Percentiles rank a stretch among this genome's conserved stretches.
Conservation (phyloP, 768 basidiomycete species). For the Boletus barrowsii region DNA sequence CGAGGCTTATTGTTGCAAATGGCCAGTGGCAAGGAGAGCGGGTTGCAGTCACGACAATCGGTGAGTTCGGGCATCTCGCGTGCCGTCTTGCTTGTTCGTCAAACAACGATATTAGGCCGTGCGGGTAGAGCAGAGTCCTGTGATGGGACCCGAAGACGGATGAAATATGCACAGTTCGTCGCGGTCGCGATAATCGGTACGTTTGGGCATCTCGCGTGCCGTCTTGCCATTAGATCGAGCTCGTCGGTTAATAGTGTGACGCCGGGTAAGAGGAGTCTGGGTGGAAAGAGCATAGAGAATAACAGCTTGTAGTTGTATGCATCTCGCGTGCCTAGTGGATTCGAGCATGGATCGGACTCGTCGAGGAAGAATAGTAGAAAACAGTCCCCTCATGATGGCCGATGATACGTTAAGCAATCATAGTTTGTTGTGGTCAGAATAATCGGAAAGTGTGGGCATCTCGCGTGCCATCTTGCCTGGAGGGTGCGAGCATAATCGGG, state of each 20-base stretch:
- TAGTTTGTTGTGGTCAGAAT: neutral
- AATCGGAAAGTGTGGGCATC: neutral
- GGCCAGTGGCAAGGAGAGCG: neutral
- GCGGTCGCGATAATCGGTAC: neutral
- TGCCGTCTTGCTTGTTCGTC: neutral
- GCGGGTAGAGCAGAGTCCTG: neutral
- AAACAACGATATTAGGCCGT: neutral
- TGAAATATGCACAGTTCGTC: neutral
- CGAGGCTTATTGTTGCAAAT: neutral
- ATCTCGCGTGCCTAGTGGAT: no score
- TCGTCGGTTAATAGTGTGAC: no score
- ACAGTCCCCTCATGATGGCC: no score
- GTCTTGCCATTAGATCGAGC: neutral
- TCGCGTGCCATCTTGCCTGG: slow-evolving; percentile 2
- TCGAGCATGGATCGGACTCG: no score
- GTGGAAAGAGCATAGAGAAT: no score
- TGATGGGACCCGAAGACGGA: neutral
- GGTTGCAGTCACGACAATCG: no score
- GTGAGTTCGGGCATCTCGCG: neutral
- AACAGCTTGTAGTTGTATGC: no score
- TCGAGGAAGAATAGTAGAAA: no score
- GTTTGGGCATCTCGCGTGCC: slow-evolving; percentile 1
- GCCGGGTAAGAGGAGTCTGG: no score
- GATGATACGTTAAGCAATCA: no score
- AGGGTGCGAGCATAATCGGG: neutral